A percentile compares a stretch with the other conserved stretches of the same genome.
Evolutionary conservation across 306 rosid species (phyloP).

Genomic region (Senna siamea): DNA sequence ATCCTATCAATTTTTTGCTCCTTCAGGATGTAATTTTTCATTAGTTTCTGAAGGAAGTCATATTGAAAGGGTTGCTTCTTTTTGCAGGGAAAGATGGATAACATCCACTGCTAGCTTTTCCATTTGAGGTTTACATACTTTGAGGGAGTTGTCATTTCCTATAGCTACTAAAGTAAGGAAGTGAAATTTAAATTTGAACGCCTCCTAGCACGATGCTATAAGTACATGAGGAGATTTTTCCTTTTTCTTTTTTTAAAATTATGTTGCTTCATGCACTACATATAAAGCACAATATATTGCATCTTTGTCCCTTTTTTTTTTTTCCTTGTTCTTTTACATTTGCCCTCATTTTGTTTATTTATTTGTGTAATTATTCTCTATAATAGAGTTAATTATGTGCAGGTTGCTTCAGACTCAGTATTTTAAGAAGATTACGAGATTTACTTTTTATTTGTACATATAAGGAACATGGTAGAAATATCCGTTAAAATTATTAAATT

Average conservation of each 20-base stretch:
- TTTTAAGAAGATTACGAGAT: no score
- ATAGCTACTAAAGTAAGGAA: background rate
- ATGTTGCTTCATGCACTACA: background rate
- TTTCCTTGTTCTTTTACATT: no score
- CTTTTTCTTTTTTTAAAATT: background rate
- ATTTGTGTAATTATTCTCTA: no score
- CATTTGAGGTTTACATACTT: constrained; percentile 11
- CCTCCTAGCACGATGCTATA: background rate
- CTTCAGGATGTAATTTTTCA: constrained; percentile 9
- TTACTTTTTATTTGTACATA: no score
- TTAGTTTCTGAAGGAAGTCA: constrained; percentile 16
- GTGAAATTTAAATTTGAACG: background rate
- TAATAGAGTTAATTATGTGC: no score
- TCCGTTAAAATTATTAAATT: no score
- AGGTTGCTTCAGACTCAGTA: no score
- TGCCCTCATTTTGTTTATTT: no score
- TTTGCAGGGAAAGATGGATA: constrained; percentile 51
- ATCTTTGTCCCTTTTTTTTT: no score
- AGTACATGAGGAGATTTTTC: background rate
- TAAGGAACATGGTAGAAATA: no score
- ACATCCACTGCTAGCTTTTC: constrained; percentile 26
- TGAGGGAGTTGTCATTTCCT: constrained; percentile 1
- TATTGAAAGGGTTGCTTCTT: constrained; percentile 31
- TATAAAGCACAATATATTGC: no score
- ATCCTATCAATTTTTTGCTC: constrained; percentile 3